Evolutionary conservation across 1,284 basidiomycete genomes (phyloP).

Genomic region (Rhodotorula sp.): DNA sequence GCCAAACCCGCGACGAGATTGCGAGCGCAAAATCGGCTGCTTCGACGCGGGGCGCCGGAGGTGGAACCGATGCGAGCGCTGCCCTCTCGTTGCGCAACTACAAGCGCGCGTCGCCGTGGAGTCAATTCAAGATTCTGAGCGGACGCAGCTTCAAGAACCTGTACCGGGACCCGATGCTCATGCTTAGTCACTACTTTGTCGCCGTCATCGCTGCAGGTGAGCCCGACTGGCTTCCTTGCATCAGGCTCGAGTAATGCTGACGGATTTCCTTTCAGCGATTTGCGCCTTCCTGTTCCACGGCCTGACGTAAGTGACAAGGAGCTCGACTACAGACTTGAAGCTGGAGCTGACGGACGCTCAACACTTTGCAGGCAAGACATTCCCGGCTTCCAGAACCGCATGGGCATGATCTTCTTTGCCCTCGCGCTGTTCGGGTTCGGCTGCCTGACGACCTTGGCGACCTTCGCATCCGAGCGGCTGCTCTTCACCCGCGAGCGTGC

Average conservation of each 20-base stretch:
- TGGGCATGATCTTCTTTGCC: slow-evolving; percentile 94
- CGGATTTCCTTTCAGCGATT: slow-evolving; percentile 57
- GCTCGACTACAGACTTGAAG: slow-evolving; percentile 44
- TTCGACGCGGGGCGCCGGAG: slow-evolving; percentile 49
- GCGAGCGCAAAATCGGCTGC: slow-evolving; percentile 54
- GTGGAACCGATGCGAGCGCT: slow-evolving; percentile 53
- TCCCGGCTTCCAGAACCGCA: slow-evolving; percentile 83
- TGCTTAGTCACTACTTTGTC: slow-evolving; percentile 85
- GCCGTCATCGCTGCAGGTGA: slow-evolving; percentile 76
- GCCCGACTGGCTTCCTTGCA: slow-evolving; percentile 47
- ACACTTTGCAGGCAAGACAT: slow-evolving; percentile 60
- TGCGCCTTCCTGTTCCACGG: slow-evolving; percentile 79
- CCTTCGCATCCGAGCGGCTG: slow-evolving; percentile 91
- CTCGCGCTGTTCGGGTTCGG: slow-evolving; percentile 94
- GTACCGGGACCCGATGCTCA: slow-evolving; percentile 78
- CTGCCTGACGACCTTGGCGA: slow-evolving; percentile 82
- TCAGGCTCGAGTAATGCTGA: background rate
- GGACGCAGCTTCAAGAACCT: slow-evolving; percentile 98
- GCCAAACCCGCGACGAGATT: slow-evolving; percentile 65
- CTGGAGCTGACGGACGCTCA: background rate
- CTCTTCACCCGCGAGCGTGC: slow-evolving; percentile 95
- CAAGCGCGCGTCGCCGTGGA: slow-evolving; percentile 78
- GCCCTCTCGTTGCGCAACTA: slow-evolving; percentile 69
- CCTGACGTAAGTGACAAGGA: slow-evolving; percentile 54
- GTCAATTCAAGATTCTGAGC: slow-evolving; percentile 89